phyloP scores from a whole-genome alignment of 2,329 filamentous ascomycete species.

The Ophiocordyceps camponoti-saundersi region DNA sequence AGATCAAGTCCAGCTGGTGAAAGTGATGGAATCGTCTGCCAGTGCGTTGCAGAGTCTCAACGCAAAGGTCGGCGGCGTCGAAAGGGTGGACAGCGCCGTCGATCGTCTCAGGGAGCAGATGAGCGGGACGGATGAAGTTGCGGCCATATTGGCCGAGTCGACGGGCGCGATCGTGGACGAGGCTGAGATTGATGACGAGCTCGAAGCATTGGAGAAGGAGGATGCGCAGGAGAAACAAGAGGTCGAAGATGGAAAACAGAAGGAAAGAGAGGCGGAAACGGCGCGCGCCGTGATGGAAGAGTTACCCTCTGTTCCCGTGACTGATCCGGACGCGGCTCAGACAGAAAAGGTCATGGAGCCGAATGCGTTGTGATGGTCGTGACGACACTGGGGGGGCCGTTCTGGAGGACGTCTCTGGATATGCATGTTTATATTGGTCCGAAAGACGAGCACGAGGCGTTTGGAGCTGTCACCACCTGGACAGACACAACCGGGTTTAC shows the following conservation, averaged over 20 bases:
- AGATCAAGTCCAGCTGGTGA: constrained; percentile 69
- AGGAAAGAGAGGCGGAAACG: constrained; percentile 7
- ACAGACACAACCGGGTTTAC: too few species aligned
- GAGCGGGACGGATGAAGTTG: constrained; percentile 66
- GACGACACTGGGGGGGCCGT: too few species aligned
- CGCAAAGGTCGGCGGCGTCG: constrained; percentile 57
- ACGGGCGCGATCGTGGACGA: constrained; percentile 49
- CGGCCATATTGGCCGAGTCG: constrained; percentile 53
- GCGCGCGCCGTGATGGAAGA: constrained; percentile 30
- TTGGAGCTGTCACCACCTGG: too few species aligned
- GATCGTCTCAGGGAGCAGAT: constrained; percentile 66
- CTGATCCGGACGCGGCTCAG: constrained; percentile 3
- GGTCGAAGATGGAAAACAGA: constrained; percentile 26
- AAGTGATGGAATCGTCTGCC: constrained; percentile 65
- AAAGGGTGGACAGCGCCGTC: constrained; percentile 59
- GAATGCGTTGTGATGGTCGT: not conserved
- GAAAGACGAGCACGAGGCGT: too few species aligned
- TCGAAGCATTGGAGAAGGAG: constrained; percentile 55
- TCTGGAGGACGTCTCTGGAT: too few species aligned
- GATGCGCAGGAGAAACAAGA: constrained; percentile 35
- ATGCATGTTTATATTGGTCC: too few species aligned
- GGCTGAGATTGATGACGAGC: constrained; percentile 70
- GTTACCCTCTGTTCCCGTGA: constrained; percentile 22
- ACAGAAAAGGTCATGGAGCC: not conserved
- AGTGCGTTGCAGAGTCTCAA: constrained; percentile 59